phyloP scores from a whole-genome alignment of 1,139 yeast genomes.

The Tardiomyces digboiensis region DNA sequence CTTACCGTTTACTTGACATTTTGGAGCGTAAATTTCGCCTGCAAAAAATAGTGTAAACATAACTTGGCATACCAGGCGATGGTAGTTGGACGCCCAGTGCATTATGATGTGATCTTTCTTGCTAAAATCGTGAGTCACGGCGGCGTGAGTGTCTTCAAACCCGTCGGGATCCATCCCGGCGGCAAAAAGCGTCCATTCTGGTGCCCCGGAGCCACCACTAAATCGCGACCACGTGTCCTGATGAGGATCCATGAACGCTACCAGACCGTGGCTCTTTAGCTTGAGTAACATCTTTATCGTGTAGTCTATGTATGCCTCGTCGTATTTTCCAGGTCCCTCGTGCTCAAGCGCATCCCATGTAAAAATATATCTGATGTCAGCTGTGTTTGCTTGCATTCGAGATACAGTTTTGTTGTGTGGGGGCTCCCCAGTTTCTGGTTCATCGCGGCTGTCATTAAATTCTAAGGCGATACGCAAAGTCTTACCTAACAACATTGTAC shows the following conservation, averaged over 20 bases:
- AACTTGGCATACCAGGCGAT: conserved; percentile 59
- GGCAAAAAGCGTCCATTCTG: conserved; percentile 82
- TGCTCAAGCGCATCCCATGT: conserved; percentile 96
- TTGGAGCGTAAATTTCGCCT: conserved; percentile 62
- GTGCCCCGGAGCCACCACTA: conserved; percentile 90
- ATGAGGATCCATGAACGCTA: conserved; percentile 77
- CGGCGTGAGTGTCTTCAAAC: conserved; percentile 33
- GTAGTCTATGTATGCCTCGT: conserved; percentile 64
- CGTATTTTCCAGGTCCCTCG: conserved; percentile 77
- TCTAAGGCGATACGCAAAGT: no score
- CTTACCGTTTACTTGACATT: conserved; percentile 54
- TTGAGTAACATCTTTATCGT: conserved; percentile 52
- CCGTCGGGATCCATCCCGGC: conserved; percentile 71
- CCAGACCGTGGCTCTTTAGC: conserved; percentile 55
- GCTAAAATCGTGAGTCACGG: conserved; percentile 12
- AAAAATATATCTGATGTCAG: no score
- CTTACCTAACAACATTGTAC: conserved; percentile 62
- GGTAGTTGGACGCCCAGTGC: conserved; percentile 88
- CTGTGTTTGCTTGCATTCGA: no score
- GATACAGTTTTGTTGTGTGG: no score
- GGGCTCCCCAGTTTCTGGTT: no score
- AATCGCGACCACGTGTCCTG: conserved; percentile 91
- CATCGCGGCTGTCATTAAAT: no score
- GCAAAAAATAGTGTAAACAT: conserved; percentile 84
- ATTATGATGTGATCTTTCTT: conserved; percentile 33